These are phyloP conservation scores for Ceratocystis ficicola DNA, from an alignment of 2,329 filamentous ascomycete genomes.

Conservation along the genomic window DNA sequence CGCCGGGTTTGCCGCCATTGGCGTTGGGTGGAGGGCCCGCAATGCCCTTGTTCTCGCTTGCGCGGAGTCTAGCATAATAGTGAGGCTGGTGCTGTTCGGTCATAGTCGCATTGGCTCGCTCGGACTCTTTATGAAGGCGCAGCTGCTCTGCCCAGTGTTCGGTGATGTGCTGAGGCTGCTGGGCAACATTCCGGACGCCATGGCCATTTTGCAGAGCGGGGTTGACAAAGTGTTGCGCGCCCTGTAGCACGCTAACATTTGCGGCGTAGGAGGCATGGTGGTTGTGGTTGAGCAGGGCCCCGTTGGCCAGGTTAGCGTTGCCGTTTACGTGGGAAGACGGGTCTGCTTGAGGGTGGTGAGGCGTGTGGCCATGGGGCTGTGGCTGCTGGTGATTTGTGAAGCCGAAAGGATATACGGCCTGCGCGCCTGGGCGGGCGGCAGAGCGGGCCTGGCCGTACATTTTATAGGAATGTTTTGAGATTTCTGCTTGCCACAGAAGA, in stretches of 20 bases:
- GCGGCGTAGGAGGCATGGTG: conserved; percentile 20
- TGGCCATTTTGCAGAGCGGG: conserved; percentile 45
- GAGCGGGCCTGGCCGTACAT: conserved; percentile 17
- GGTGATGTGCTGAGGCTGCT: conserved; percentile 41
- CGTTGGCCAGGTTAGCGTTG: conserved; percentile 36
- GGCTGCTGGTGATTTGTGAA: conserved; percentile 58
- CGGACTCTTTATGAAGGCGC: conserved; percentile 65
- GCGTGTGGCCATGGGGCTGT: conserved; percentile 44
- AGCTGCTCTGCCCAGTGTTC: conserved; percentile 85
- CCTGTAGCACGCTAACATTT: conserved; percentile 16
- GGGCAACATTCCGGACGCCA: conserved; percentile 35
- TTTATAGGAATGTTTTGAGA: neutral
- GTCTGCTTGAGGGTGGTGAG: conserved; percentile 50
- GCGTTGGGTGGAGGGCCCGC: conserved; percentile 37
- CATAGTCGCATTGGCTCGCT: conserved; percentile 60
- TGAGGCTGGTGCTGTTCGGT: conserved; percentile 52
- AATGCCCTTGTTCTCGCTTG: conserved; percentile 56
- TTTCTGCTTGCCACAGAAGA: neutral
- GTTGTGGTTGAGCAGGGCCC: conserved; percentile 31
- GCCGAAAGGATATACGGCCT: conserved; percentile 39
- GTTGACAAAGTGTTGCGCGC: conserved; percentile 19
- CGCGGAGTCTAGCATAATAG: conserved; percentile 61
- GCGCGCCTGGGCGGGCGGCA: conserved; percentile 19
- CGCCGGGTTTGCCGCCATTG: conserved; percentile 40
- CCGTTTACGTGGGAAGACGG: conserved; percentile 42